Evolutionary conservation across 1,284 basidiomycete genomes (phyloP).

Genomic region (Malassezia caprae): DNA sequence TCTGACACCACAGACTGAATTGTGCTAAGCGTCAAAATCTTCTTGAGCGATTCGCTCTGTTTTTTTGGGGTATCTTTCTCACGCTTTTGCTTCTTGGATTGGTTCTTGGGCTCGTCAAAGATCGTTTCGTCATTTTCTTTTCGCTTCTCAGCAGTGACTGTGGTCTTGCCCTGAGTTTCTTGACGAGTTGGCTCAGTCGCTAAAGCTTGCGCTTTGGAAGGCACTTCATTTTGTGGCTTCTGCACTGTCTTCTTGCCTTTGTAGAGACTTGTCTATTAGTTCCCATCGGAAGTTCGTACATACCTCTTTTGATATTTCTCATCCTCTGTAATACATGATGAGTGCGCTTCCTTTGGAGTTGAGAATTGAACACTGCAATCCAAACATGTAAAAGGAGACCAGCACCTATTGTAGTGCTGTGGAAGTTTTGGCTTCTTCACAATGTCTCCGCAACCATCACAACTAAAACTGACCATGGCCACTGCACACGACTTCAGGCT

Average conservation of each 20-base stretch:
- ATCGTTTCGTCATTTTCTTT: not conserved
- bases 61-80: not conserved
- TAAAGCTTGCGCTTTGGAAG: not conserved
- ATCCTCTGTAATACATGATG: constrained; percentile 45
- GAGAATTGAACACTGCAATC: constrained; percentile 44
- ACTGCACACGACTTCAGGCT: not conserved
- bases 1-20: not conserved
- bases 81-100: not conserved
- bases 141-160: not conserved
- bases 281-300: not conserved
- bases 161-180: not conserved
- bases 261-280: constrained; percentile 12
- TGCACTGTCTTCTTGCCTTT: constrained; percentile 14
- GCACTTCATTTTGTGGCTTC: not conserved
- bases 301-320: constrained; percentile 44
- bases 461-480: constrained; percentile 41
- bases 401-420: constrained; percentile 42
- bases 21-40: not conserved
- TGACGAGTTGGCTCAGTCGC: not conserved
- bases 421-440: constrained; percentile 48
- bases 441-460: constrained; percentile 44
- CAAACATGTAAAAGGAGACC: constrained; percentile 40
- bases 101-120: not conserved
- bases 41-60: not conserved
- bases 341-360: constrained; percentile 36